Base-by-base conservation (phyloP, 495 filamentous ascomycete genomes). In the Talaromyces trachyspermus region DNA sequence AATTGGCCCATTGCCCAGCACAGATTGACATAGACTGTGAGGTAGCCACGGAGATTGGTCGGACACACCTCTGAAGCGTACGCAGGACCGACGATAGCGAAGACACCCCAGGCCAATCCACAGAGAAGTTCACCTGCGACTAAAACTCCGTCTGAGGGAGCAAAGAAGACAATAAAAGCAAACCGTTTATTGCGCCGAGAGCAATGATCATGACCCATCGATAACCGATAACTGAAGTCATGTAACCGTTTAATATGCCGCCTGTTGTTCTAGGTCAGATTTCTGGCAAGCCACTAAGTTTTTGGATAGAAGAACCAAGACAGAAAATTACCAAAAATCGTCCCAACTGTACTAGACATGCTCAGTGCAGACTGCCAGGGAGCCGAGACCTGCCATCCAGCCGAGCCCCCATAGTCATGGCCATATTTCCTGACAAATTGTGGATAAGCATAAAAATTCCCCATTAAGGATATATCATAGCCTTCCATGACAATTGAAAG, bases 91-190 rank as follows among this genome's bases (percentile, higher is more conserved):
- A 81, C 70, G 14, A 72, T 70, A 18, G 70, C 70, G 50, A 77
- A 77, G 25, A 76, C 65, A 19, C 74, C 72, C 72, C 70, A 76
- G 7, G 71, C 63, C 10, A 77, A 44, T 23, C 72, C 72, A 46
- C 70, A 69, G 2, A 76, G 54, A 25, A 74, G 47, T 53, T 76
- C 63, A 12, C 61, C 66, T 4, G 63, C 61, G 19, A 74, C 57
- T 25, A 76, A 60, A 10, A 74, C 63, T 1, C 61, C 52, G 4
- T 65, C 54, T 4, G 60, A 65, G 14, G 61, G 58, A 50, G 65
- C 67, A 49, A 74, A 76, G 51, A 83, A 79, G 2, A 68, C 63
- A 46, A 81, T 65, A 61, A 77, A 43, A 78, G 70, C 39, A 77
- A 70, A 1, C 57, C 64, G 32, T 63, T 72, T 41, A 79, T 51